phyloP scores from a whole-genome alignment of 2,329 filamentous ascomycete species.

The Phialemoniopsis sp. region DNA sequence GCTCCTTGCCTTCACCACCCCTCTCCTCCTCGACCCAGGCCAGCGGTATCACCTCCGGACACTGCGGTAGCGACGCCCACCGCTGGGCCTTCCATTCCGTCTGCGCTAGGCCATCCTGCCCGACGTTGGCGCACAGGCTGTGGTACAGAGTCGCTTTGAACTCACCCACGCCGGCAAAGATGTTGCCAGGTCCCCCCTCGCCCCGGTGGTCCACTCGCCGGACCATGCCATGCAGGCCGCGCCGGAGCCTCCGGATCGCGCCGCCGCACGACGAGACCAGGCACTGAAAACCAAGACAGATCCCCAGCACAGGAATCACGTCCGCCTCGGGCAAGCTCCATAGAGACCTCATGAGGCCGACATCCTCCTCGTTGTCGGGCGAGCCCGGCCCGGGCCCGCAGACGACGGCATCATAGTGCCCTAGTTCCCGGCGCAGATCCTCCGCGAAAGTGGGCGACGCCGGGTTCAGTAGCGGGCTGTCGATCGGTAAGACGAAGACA shows the following conservation, averaged over 20 bases:
- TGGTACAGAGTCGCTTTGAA: slow-evolving; percentile 78
- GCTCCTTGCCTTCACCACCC: slow-evolving; percentile 33
- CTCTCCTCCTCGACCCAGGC: slow-evolving; percentile 56
- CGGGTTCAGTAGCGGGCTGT: slow-evolving; percentile 42
- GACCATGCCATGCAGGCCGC: slow-evolving; percentile 80
- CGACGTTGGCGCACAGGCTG: slow-evolving; percentile 52
- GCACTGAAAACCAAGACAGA: slow-evolving; percentile 88
- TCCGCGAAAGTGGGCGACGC: slow-evolving; percentile 30
- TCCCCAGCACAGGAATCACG: slow-evolving; percentile 74
- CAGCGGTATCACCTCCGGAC: slow-evolving; percentile 47
- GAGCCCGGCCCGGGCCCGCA: slow-evolving; percentile 88
- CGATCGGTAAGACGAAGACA: slow-evolving; percentile 71
- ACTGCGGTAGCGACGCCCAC: slow-evolving; percentile 30
- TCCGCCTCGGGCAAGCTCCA: slow-evolving; percentile 62
- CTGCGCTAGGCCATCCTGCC: slow-evolving; percentile 34
- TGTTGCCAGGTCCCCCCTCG: slow-evolving; percentile 38
- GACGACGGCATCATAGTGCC: slow-evolving; percentile 76
- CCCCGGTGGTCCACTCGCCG: slow-evolving; percentile 56
- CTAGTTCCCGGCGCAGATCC: slow-evolving; percentile 45
- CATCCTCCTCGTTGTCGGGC: slow-evolving; percentile 66
- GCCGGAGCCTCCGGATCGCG: slow-evolving; percentile 58
- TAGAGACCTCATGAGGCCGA: slow-evolving; percentile 75
- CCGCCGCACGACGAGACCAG: slow-evolving; percentile 67
- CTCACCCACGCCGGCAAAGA: slow-evolving; percentile 59
- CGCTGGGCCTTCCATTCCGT: slow-evolving; percentile 28